A percentile compares a stretch with the other conserved stretches of the same genome.
Evolutionary conservation across 228 moss, liverwort and hornwort species (phyloP).

Genomic region (Sphagnum fallax): DNA sequence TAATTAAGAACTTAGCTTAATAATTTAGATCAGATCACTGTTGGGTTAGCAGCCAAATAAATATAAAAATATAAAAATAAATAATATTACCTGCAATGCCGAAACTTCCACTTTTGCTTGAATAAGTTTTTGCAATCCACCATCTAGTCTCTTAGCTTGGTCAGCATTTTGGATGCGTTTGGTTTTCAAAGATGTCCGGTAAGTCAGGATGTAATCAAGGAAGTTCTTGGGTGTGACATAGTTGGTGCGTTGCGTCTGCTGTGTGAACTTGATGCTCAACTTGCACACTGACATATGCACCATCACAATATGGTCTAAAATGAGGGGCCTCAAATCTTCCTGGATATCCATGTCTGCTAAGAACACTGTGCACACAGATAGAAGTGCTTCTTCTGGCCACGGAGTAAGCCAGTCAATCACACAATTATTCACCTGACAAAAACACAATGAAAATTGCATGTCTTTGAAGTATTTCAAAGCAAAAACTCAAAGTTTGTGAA

Average conservation of each 20-base stretch:
- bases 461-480: not conserved
- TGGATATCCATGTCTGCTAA: constrained; percentile 59
- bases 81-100: constrained; percentile 49
- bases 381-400: constrained; percentile 76
- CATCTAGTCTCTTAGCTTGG: constrained; percentile 62
- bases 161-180: constrained; percentile 48
- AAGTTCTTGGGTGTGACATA: constrained; percentile 87
- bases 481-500: not conserved
- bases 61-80: not conserved
- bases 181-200: constrained; percentile 31
- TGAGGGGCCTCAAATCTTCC: constrained; percentile 33
- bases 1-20: not conserved
- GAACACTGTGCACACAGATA: constrained; percentile 68
- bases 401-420: constrained; percentile 87
- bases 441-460: not conserved
- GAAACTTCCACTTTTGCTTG: constrained; percentile 72
- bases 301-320: constrained; percentile 72
- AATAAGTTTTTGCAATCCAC: constrained; percentile 80
- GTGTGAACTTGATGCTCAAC: constrained; percentile 48
- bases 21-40: not conserved
- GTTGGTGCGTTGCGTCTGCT: constrained; percentile 64
- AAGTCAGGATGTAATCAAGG: constrained; percentile 70
- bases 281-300: constrained; percentile 73
- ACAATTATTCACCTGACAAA: constrained; percentile 67
- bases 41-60: not conserved